A percentile compares a stretch with the other conserved stretches of the same genome.
Conservation (phyloP, 2,329 filamentous ascomycete species). For the Aspergillus pseudonomiae region DNA sequence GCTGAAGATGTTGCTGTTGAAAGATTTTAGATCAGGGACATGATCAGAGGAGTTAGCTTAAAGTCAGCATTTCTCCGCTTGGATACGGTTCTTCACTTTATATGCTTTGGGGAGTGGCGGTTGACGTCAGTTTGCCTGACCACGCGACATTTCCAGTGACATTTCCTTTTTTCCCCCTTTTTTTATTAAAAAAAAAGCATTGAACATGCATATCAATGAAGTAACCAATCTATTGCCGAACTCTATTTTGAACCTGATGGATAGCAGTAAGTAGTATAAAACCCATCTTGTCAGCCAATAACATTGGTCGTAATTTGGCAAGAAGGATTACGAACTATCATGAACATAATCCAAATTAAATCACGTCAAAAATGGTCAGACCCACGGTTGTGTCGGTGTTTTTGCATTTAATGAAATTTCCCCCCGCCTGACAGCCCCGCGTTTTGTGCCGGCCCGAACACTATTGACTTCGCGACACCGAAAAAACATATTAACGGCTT, state of each 20-base stretch:
- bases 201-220: too few species aligned
- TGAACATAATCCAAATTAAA: not conserved
- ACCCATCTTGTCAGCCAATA: not conserved
- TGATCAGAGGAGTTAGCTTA: not conserved
- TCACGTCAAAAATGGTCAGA: not conserved
- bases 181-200: not conserved
- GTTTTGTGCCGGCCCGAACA: conserved; percentile 2
- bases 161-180: not conserved
- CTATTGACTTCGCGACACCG: conserved; percentile 5
- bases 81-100: not conserved
- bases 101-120: not conserved
- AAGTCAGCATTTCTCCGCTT: not conserved
- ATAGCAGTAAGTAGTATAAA: not conserved
- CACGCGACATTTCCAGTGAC: not conserved
- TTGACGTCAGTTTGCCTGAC: conserved; percentile 1
- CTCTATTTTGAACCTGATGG: not conserved
- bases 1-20: not conserved
- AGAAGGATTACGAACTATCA: not conserved
- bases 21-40: not conserved
- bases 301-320: not conserved
- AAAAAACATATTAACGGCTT: conserved; percentile 4
- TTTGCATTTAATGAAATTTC: conserved; percentile 11
- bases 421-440: conserved; percentile 29
- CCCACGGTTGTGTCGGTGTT: conserved; percentile 19
- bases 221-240: not conserved